phyloP scores from a whole-genome alignment of 371 early-diverging fungal genomes.

The Mortierella polycephala region DNA sequence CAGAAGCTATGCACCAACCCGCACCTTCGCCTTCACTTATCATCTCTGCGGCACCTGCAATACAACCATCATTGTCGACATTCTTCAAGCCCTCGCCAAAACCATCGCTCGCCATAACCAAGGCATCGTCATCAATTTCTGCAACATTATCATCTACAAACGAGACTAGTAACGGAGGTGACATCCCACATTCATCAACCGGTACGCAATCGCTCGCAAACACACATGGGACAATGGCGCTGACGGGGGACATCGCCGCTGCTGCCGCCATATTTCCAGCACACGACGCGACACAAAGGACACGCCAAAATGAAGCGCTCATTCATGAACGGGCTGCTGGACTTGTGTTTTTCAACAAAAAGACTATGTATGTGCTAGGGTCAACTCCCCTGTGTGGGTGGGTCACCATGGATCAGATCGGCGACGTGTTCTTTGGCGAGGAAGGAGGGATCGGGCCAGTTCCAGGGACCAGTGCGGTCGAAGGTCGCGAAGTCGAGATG shows the following conservation, averaged over 20 bases:
- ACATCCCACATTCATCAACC: not conserved
- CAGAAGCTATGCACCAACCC: slow-evolving; percentile 44
- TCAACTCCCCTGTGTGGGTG: slow-evolving; percentile 70
- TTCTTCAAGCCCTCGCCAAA: not conserved
- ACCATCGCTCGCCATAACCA: not conserved
- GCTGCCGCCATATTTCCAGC: slow-evolving; percentile 50
- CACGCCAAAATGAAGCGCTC: slow-evolving; percentile 49
- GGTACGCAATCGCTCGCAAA: slow-evolving; percentile 2
- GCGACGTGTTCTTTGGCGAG: slow-evolving; percentile 54
- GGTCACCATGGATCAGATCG: slow-evolving; percentile 59
- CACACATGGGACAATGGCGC: slow-evolving; percentile 38
- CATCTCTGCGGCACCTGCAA: not conserved
- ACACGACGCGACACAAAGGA: slow-evolving; percentile 47
- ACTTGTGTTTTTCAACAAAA: slow-evolving; percentile 66
- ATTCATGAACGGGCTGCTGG: slow-evolving; percentile 64
- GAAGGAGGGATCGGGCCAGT: slow-evolving; percentile 48
- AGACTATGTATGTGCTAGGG: slow-evolving; percentile 64
- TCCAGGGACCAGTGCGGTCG: slow-evolving; percentile 49
- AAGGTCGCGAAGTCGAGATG: slow-evolving; percentile 52
- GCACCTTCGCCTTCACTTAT: slow-evolving; percentile 3
- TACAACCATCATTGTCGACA: not conserved
- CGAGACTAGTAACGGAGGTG: not conserved
- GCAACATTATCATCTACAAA: not conserved
- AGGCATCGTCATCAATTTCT: no score
- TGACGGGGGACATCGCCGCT: slow-evolving; percentile 46